Conservation (phyloP, 345 rosid genomes). For the Firmiana major region DNA sequence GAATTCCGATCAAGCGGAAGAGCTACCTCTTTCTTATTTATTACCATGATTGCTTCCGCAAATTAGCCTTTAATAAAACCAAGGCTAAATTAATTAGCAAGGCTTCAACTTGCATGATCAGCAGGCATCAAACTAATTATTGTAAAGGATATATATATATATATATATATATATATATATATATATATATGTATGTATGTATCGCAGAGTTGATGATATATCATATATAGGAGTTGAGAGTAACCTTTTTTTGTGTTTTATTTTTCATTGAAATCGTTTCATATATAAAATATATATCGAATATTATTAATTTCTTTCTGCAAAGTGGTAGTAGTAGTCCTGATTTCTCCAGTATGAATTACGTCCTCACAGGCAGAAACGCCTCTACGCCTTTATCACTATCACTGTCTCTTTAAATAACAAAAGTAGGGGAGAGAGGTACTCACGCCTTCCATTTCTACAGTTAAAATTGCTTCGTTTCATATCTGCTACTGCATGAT, state of each 20-base stretch:
- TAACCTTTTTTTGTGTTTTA: background rate
- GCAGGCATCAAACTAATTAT: background rate
- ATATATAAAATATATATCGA: background rate
- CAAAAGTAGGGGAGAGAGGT: slow-evolving; percentile 10
- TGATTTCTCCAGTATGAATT: background rate
- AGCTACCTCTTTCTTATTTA: background rate
- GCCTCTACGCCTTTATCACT: slow-evolving; percentile 7
- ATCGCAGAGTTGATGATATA: background rate
- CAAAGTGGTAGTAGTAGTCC: background rate
- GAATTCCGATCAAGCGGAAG: background rate
- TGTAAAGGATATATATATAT: background rate
- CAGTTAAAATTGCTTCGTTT: slow-evolving; percentile 34
- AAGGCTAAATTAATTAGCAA: background rate
- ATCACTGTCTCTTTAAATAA: slow-evolving; percentile 11
- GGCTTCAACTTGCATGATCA: background rate
- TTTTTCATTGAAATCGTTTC: background rate
- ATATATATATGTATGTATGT: no score
- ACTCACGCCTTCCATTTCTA: slow-evolving; percentile 29
- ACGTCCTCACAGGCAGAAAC: background rate
- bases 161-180: no score
- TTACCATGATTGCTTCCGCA: background rate
- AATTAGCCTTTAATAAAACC: background rate
- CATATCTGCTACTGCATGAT: slow-evolving; percentile 22
- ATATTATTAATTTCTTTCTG: background rate
- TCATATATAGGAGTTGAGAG: background rate